Base-by-base conservation (phyloP, 306 rosid genomes). In the Corylus heterophylla region DNA sequence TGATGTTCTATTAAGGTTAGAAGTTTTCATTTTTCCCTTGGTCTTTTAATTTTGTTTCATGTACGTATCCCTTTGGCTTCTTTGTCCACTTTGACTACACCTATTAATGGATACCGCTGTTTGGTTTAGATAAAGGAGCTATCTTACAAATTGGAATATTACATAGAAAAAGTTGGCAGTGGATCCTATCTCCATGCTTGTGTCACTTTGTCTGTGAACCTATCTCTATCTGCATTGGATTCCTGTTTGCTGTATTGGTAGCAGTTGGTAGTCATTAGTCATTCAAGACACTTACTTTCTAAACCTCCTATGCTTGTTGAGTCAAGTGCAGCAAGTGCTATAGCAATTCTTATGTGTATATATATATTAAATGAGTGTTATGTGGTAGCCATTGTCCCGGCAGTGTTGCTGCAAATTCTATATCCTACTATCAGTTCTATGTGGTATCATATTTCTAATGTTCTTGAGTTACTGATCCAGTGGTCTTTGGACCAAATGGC, bases 401-500 rank as follows among this genome's bases (percentile, higher is more conserved):
- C 9, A 35, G 42, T 67, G 16, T n/a, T 67, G 72, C 29, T 67
- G 72, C 51, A 18, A 44, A 10, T 39, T 18, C n/a, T 42, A 17
- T 42, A 10, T n/a, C 13, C 25, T 8, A 44, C 9, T 39, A 39
- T 18, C 18, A 67, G 25, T 2, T 67, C 2, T 9, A 27, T 62
- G 44, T 62, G 16, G 29, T 67, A 3, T 31, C 14, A 0, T 67
- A 42, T 64, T 16, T 64, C 22, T 67, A n/a, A 39, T 42, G 49
- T 37, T 22, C 72, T 3, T n/a, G 14, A 42, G 72, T 18, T 11
- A 18, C 20, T 8, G 4, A 4, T 3, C 72, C 51, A 1, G 31
- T 68, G 72, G 72, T 68, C 48, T 39, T 68, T 68, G 49, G 72
- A 37, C 50, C 27, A 68, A 42, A 68, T 68, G 50, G 29, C 2